Evolutionary conservation across 306 rosid genomes (phyloP).

Genomic region (Malus sylvestris): DNA sequence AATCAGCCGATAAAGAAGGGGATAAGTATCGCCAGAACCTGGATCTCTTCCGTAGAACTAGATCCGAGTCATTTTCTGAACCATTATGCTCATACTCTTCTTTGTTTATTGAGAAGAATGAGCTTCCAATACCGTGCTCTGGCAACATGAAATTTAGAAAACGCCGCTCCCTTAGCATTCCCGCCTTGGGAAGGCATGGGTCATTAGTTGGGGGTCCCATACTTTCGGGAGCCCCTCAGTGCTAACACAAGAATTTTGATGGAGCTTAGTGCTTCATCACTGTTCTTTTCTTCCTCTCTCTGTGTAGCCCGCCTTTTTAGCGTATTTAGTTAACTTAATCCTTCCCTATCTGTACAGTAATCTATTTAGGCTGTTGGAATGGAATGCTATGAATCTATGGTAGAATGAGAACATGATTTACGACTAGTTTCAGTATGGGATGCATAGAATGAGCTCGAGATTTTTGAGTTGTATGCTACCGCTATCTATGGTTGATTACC

Average conservation of each 20-base stretch:
- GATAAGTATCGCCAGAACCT: slow-evolving; percentile 40
- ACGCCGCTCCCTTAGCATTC: slow-evolving; percentile 78
- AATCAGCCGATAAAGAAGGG: slow-evolving; percentile 22
- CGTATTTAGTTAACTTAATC: background rate
- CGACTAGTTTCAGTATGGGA: background rate
- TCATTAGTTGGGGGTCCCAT: slow-evolving; percentile 47
- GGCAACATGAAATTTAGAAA: slow-evolving; percentile 45
- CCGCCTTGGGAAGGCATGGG: slow-evolving; percentile 52
- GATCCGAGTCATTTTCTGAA: slow-evolving; percentile 43
- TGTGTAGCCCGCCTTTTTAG: background rate
- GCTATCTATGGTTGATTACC: background rate
- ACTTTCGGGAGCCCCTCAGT: slow-evolving; percentile 63
- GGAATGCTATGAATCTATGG: background rate
- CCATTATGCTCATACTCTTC: slow-evolving; percentile 46
- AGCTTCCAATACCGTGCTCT: slow-evolving; percentile 29
- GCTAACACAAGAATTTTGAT: slow-evolving; percentile 19
- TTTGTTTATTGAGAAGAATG: slow-evolving; percentile 38
- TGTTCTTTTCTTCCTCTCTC: background rate
- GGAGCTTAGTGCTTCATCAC: background rate
- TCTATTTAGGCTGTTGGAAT: background rate
- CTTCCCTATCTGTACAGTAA: background rate
- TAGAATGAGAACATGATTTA: background rate
- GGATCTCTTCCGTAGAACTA: slow-evolving; percentile 49
- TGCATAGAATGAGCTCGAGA: background rate
- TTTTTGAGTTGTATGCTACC: background rate